These are phyloP conservation scores for Fusarium anthophilum DNA, from an alignment of 2,329 filamentous ascomycete species.

Conservation along the genomic window DNA sequence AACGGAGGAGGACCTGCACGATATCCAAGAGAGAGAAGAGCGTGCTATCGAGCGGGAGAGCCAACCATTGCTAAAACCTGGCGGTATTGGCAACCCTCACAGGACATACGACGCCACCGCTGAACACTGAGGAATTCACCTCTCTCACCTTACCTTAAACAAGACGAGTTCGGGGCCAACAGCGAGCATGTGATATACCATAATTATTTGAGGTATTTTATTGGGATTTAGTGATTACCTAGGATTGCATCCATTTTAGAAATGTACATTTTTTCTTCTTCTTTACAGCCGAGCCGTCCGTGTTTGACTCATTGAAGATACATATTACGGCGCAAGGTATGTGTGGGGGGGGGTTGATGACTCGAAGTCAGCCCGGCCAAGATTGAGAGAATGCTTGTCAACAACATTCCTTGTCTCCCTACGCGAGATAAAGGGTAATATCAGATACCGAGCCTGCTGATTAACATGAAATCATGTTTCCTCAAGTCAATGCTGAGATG, in stretches of 20 bases:
- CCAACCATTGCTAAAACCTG: slow-evolving; percentile 60
- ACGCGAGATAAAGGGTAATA: neutral
- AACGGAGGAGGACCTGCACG: slow-evolving; percentile 61
- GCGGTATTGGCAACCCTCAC: slow-evolving; percentile 59
- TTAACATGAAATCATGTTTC: neutral
- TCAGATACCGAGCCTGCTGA: neutral
- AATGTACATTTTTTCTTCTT: slow-evolving; percentile 13
- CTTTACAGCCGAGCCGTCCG: neutral
- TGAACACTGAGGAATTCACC: slow-evolving; percentile 20
- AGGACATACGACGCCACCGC: slow-evolving; percentile 50
- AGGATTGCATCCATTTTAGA: slow-evolving; percentile 28
- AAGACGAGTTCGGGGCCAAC: slow-evolving; percentile 8
- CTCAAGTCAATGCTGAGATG: neutral
- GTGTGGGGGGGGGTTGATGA: slow-evolving; percentile 33
- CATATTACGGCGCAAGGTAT: neutral
- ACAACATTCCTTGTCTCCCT: slow-evolving; percentile 3
- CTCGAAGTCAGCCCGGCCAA: slow-evolving; percentile 15
- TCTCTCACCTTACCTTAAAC: slow-evolving; percentile 1
- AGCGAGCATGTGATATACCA: slow-evolving; percentile 40
- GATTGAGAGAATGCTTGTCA: neutral
- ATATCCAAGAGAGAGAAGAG: slow-evolving; percentile 61
- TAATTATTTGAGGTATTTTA: slow-evolving; percentile 9
- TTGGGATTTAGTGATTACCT: slow-evolving; percentile 24
- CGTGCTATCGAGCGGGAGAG: slow-evolving; percentile 60
- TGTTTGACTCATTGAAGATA: slow-evolving; percentile 17